Conservation (phyloP, 768 basidiomycete species). For the Auriscalpium orientale region DNA sequence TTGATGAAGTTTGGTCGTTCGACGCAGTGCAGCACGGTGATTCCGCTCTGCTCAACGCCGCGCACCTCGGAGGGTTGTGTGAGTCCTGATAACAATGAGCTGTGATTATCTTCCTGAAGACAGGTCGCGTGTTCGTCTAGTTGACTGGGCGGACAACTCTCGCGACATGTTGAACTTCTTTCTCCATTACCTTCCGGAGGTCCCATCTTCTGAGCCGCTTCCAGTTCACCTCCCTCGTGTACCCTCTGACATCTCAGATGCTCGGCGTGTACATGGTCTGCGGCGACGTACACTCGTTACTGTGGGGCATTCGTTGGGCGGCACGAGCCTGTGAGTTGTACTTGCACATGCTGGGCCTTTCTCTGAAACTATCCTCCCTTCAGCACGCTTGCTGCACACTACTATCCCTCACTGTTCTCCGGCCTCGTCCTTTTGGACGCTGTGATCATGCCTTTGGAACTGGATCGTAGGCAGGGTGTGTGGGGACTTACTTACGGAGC, state of each 20-base stretch:
- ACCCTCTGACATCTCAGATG: conserved; percentile 29
- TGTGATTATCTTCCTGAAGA: neutral
- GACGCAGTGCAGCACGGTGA: conserved; percentile 86
- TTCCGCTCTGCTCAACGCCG: conserved; percentile 62
- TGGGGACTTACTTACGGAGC: conserved; percentile 32
- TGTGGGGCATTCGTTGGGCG: conserved; percentile 83
- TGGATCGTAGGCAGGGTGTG: neutral
- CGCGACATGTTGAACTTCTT: conserved; percentile 79
- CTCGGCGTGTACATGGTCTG: conserved; percentile 43
- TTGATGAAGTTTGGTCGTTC: conserved; percentile 77
- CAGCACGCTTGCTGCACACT: conserved; percentile 60
- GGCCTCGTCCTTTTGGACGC: conserved; percentile 76
- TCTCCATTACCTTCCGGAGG: conserved; percentile 51
- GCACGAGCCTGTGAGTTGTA: conserved; percentile 59
- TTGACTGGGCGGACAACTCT: conserved; percentile 70
- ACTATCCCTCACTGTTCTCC: conserved; percentile 59
- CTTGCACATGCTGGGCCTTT: neutral
- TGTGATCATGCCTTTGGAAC: conserved; percentile 37
- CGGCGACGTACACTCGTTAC: conserved; percentile 47
- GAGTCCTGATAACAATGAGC: conserved; percentile 19
- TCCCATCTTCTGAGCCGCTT: conserved; percentile 25
- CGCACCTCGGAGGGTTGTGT: conserved; percentile 52
- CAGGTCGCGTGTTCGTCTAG: conserved; percentile 27
- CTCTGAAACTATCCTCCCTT: neutral
- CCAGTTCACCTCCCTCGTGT: conserved; percentile 52